Base-by-base conservation (phyloP, 1,284 basidiomycete species). In the Fomitopsis betulina region DNA sequence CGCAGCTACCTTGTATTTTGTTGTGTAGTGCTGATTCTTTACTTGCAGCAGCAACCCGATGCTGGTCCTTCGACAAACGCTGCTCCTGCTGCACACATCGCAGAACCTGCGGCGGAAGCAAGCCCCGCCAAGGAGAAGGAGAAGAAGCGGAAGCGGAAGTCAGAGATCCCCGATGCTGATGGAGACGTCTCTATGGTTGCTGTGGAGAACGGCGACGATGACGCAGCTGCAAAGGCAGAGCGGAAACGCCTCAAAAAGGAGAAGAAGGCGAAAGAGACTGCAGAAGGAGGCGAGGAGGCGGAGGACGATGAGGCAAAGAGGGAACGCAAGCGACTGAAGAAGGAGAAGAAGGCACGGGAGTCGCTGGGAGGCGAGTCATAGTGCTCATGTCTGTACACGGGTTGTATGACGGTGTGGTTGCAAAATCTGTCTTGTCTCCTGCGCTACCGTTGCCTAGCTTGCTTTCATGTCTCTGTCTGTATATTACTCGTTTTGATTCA, bases 141-240 rank as follows among this genome's bases (percentile, higher is more conserved):
- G 69, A 91, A 89, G 73, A 90, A 90, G 68, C 80, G 86, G 50
- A 90, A 89, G 69, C 82, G 85, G 39, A 87, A 89, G 68, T 85
- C 86, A 13, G 87, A 90, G 69, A 78, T 71, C 27, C 68, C 74
- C 13, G 80, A 79, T 52, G 68, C 64, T 39, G 75, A 74, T 40
- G 70, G 68, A 2, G 76, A 80, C 61, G 74, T 78, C 19, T 75
- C 79, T 8, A 77, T 80, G 71, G 71, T 66, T 0, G 71, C 68
- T 23, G 75, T 73, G 58, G 68, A 62, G 62, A 78, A 73, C 49
- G 76, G 66, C 27, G 76, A 72, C 39, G 77, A 81, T 58, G 84
- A 86, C 55, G 86, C 85, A 10, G 86, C 85, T 60, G 86, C 82
- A 42, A 80, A 76, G 58, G 76, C 75, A 57, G 85, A 87, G 69